Base-by-base conservation (phyloP, 176 grass and related monocot genomes). In the Cocos nucifera region DNA sequence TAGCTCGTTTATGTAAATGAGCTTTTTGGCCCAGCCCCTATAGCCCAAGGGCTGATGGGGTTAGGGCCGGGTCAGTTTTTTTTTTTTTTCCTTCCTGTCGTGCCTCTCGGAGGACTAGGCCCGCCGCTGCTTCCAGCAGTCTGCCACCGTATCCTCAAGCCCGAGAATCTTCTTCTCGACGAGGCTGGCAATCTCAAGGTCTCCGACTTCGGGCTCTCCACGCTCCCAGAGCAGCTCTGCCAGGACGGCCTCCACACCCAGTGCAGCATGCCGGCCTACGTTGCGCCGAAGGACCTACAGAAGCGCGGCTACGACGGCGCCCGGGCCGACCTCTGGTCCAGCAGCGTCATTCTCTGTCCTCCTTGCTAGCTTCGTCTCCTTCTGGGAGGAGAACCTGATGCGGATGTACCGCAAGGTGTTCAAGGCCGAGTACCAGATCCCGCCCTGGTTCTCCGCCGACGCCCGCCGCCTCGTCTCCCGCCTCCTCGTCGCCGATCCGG, bases 161-260 rank as follows among this genome's bases (percentile, higher is more conserved):
- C 88, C 2, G 94, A 98, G 81, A 98, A 98, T 71, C 82, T 98
- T 0, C 84, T 98, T 3, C 79, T 98, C 8, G 94, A 92, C 65
- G 84, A 79, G 58, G 62, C 55, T 0, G 88, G 87, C 0, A 19
- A 78, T 7, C 77, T 97, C 66, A 97, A 88, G 81, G 87, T 97
- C 66, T 85, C 87, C 22, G 93, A 97, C 75, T 97, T 97, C 69
- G 93, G 93, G 15, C 93, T 97, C 58, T 85, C 83, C 21, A 81
- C 93, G 29, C 79, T 97, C 39, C 94, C 88, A 17, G 88, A 98
- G 73, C 94, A 98, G 81, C 79, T 88, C 1, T 73, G 32, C 0
- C 82, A 98, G 2, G 94, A 98, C 55, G 94, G 94, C 0, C 82
- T 98, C 70, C 94, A 98, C 69, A 98, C 94, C 19, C 94, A 98